Base-by-base conservation (phyloP, 2,329 filamentous ascomycete species). In the Claviceps capensis region DNA sequence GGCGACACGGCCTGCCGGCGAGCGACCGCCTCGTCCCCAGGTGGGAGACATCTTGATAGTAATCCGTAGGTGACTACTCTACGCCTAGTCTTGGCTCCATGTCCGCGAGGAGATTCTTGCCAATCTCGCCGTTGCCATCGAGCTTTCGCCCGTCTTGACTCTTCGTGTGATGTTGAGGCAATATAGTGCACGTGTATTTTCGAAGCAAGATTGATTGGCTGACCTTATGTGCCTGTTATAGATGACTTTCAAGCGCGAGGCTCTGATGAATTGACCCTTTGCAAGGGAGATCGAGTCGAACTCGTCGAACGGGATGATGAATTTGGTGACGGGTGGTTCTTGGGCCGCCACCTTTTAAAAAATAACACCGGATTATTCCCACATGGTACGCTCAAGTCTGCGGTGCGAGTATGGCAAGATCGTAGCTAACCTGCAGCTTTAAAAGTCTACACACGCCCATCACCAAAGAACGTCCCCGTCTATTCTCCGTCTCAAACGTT, bases 191-290 rank as follows among this genome's bases (percentile, higher is more conserved):
- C 22, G 22, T 22, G 22, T 22, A 4, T 22, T 22, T 22, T 22
- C 22, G 3, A 22, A 4, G 22, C 2, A 40, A 46, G 11, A 11
- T 34, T 34, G 9, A 2, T 19, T 40, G 2, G 48, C 55, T 56
- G 13, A 57, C 54, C 34, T n/a, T 11, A 1, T 48, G 5, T 48
- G 5, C 36, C 50, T 55, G 41, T 36, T 44, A 45, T 53, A 95
- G 88, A 98, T 70, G 89, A 96, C 69, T 97, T 98, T 67, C 75
- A 83, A 60, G 90, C 91, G 53, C 83, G 93, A 59, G 94, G 89
- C 67, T 85, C 87, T 53, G 93, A 98, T 70, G 93, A 98, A 74
- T 76, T 98, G 63, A 94, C 82, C 60, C 76, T 98, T 58, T 75
- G 81, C 52, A 94, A 94, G 63, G 90, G 86, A 60, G 86, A 93